Percentiles rank a stretch among this genome's conserved stretches.
Evolutionary conservation across 2,329 filamentous ascomycete species (phyloP).

Genomic region (Boeremia lycopersici): DNA sequence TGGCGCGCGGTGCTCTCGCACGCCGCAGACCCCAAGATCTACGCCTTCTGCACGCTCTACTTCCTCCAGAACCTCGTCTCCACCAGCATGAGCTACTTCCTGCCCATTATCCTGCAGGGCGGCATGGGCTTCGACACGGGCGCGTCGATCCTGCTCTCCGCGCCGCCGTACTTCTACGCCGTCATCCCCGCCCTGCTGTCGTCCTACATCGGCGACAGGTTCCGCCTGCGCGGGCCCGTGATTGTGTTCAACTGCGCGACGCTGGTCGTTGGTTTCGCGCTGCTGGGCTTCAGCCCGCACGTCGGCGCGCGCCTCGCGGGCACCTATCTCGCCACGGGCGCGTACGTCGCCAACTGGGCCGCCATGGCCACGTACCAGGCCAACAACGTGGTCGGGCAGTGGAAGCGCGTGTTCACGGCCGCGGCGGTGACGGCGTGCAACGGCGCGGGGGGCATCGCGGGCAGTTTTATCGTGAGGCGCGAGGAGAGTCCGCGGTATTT

Average conservation of each 20-base stretch:
- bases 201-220: conserved; percentile 66
- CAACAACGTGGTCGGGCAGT: conserved; percentile 60
- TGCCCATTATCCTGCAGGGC: conserved; percentile 63
- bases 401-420: conserved; percentile 68
- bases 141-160: conserved; percentile 64
- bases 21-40: conserved; percentile 66
- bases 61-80: conserved; percentile 72
- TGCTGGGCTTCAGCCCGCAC: conserved; percentile 67
- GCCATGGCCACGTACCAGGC: conserved; percentile 63
- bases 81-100: conserved; percentile 68
- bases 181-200: conserved; percentile 68
- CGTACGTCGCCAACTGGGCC: conserved; percentile 73
- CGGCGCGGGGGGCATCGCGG: conserved; percentile 68
- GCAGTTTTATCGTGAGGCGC: conserved; percentile 68
- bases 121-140: conserved; percentile 54
- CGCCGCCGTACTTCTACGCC: conserved; percentile 72
- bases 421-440: conserved; percentile 66
- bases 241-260: conserved; percentile 69
- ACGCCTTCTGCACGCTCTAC: conserved; percentile 68
- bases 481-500: conserved; percentile 66
- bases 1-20: conserved; percentile 62
- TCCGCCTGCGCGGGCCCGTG: conserved; percentile 64
- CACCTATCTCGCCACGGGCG: conserved; percentile 69
- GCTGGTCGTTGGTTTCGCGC: conserved; percentile 67
- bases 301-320: conserved; percentile 68